Evolutionary conservation across 306 rosid species (phyloP), one percentile per base, ranked within the genome.

Genomic region (Hippophae tibetana): DNA sequence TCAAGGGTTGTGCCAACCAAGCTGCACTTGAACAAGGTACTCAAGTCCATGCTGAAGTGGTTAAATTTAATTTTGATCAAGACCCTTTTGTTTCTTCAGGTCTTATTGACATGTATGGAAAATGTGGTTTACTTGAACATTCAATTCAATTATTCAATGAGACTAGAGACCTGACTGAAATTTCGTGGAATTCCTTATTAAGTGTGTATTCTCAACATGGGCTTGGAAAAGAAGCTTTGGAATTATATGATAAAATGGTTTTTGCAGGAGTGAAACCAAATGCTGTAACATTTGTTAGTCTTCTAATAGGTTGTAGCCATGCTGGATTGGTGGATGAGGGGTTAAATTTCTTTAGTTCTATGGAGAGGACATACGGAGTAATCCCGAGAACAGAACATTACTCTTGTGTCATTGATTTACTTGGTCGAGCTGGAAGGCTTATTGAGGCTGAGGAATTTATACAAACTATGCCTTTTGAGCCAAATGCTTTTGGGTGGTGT

Each of bases 401-500:
- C 47, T 71, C 76, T 45, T 84, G 87, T 26, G 60, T 72, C 43
- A 78, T 81, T 25, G 83, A 76, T 64, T 50, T 84, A 43, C 79
- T 84, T 49, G 77, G 83, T 52, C 74, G 83, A 54, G 77, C 79
- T 0, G 83, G 87, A 58, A 78, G 73, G 72, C 85, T 81, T 52
- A 53, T 58, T 57, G 78, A 78, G 65, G 81, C 79, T 1, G 78
- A 76, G 63, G 74, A 81, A 0, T 78, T 78, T 47, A 76, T 84
- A 41, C 76, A 69, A 11, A 66, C 43, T 57, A 84, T 79, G 92
- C 79, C 79, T 6, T 57, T 74, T 14, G 81, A 81, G 63, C 87
- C 87, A 57, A 74, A 71, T 76, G 83, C 83, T 52, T 78, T 76
- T 48, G 87, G 79, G 10, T 84, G 81, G 87, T 78, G 85, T 56